Base-by-base conservation (phyloP, 106 monocot genomes). In the Triglochin maritima region DNA sequence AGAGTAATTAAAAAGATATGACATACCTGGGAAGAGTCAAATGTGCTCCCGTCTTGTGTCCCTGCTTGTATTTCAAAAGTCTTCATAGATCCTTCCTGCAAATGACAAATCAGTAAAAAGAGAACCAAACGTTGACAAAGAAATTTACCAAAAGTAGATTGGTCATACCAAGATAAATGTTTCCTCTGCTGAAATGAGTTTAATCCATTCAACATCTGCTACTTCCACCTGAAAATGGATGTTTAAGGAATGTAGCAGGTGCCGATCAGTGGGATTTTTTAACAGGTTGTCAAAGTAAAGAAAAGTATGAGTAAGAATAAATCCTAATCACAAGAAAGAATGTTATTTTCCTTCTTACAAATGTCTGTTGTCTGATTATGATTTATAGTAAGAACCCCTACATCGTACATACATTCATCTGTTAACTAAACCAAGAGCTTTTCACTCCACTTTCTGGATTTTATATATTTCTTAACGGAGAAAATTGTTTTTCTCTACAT, bases 171-270 rank as follows among this genome's bases (percentile, higher is more conserved):
- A 81, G 52, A 98, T 70, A 75, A 82, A 79, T 14, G 92, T 82
- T 59, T 88, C 87, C 55, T 88, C 84, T 29, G 72, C 71, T 56
- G 83, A 80, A 56, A 80, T 77, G 54, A 98, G 81, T 75, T 88
- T 91, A 78, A 98, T 81, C 96, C 96, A 98, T 17, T 91, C 88
- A 48, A 98, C 81, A 75, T 82, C 76, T 69, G 91, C 83, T 49
- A 98, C 96, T 77, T 69, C 84, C 47, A 92, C 76, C 95, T 96
- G 81, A 48, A 48, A 3, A 64, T 4, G 16, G 6, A 44, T 16
- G 49, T 64, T 44, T 64, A 6, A 64, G 3, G n/a, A 4, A 7
- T 4, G 3, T 7, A 10, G 55, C 6, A 55, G 14, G 11, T 29
- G 29, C 29, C 29, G 1, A 29, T 29, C 29, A 29, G 29, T 29